These are phyloP conservation scores for Trypanosoma avium DNA, from an alignment of 208 protist species.

Conservation along the genomic window DNA sequence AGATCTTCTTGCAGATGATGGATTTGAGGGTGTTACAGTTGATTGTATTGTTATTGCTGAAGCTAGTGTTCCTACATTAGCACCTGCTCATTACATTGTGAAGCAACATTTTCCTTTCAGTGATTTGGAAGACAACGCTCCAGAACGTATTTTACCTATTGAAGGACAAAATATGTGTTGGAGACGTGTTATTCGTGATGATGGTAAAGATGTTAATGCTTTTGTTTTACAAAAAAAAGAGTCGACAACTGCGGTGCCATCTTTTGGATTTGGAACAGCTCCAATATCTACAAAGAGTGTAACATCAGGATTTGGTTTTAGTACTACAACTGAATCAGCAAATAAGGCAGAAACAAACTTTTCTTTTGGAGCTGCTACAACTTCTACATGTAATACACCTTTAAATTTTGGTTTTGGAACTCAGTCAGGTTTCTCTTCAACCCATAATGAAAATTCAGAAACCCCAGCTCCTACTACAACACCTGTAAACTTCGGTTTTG, in stretches of 20 bases:
- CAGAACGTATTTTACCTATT: conserved; percentile 80
- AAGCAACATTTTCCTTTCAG: conserved; percentile 87
- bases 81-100: conserved; percentile 83
- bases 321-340: not conserved
- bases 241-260: conserved; percentile 3
- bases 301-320: conserved; percentile 36
- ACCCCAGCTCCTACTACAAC: too few relatives aligned
- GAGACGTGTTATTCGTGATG: conserved; percentile 65
- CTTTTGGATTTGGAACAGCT: conserved; percentile 33
- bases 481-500: too few relatives aligned
- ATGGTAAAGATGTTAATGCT: conserved; percentile 70
- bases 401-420: too few relatives aligned
- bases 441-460: too few relatives aligned
- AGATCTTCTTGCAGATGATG: conserved; percentile 71
- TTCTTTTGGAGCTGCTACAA: too few relatives aligned
- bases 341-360: not conserved
- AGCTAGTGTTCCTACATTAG: conserved; percentile 57
- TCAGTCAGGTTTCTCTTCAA: too few relatives aligned
- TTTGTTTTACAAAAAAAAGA: conserved; percentile 66
- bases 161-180: conserved; percentile 75
- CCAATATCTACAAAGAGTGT: conserved; percentile 1
- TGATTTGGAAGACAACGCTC: conserved; percentile 84
- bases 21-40: conserved; percentile 79
- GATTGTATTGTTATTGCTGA: conserved; percentile 86
- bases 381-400: too few relatives aligned